A percentile compares a stretch with the other conserved stretches of the same genome.
These are phyloP conservation scores for grape (Vitis vinifera) DNA, from an alignment of 164 flowering plant genomes.

Conservation along the genomic window ASM3070453v1 NC_081816.1:6732501-6733000, in stretches of 20 bases:
- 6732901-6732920: too few species aligned
- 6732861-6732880: neutral
- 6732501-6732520: neutral
- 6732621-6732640: too few species aligned
- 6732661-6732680: too few species aligned
- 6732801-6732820: neutral
- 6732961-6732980: neutral
- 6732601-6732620: too few species aligned
- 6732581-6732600: too few species aligned
- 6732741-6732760: neutral
- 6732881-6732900: neutral
- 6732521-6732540: neutral
- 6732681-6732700: too few species aligned
- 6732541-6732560: conserved; percentile 4
- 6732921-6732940: too few species aligned
- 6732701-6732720: too few species aligned
- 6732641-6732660: too few species aligned
- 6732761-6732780: neutral
- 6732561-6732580: conserved; percentile 6
- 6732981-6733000: neutral
- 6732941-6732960: too few species aligned
- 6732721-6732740: neutral
- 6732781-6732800: neutral
- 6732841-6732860: neutral
- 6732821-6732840: neutral